A percentile compares a stretch with the other conserved stretches of the same genome.
These are phyloP conservation scores for Niebla homalea DNA, from an alignment of 495 filamentous ascomycete species.

Conservation along the genomic window DNA sequence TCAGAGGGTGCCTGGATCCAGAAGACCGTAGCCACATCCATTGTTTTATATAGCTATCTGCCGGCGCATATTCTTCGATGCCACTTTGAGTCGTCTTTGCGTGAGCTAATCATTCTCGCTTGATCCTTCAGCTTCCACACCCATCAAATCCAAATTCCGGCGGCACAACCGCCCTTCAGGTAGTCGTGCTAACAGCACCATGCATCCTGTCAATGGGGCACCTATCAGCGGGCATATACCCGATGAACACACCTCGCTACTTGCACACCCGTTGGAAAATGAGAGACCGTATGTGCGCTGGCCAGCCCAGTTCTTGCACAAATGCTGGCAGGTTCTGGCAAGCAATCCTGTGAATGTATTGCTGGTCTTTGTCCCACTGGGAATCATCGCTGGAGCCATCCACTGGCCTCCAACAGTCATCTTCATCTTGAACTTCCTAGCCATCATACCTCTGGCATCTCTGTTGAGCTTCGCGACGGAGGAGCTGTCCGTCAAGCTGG, in stretches of 20 bases:
- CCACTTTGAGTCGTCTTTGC: no score
- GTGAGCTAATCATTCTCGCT: not conserved
- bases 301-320: constrained; percentile 36
- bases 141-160: constrained; percentile 7
- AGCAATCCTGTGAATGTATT: constrained; percentile 76
- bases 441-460: constrained; percentile 87
- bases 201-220: constrained; percentile 5
- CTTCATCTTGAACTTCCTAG: constrained; percentile 87
- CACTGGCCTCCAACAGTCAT: constrained; percentile 62
- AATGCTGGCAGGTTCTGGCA: constrained; percentile 40
- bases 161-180: constrained; percentile 3
- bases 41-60: no score
- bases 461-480: constrained; percentile 92
- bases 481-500: constrained; percentile 70
- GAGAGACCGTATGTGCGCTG: constrained; percentile 37
- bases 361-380: constrained; percentile 79
- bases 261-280: constrained; percentile 20
- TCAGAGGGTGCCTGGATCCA: no score
- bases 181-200: constrained; percentile 8
- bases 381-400: constrained; percentile 64
- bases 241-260: constrained; percentile 24
- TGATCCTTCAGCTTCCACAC: not conserved
- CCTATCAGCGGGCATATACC: not conserved
- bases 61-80: no score
- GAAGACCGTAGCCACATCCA: no score